phyloP scores from a whole-genome alignment of 805 yeast genomes.

The Starmerella geochares region DNA sequence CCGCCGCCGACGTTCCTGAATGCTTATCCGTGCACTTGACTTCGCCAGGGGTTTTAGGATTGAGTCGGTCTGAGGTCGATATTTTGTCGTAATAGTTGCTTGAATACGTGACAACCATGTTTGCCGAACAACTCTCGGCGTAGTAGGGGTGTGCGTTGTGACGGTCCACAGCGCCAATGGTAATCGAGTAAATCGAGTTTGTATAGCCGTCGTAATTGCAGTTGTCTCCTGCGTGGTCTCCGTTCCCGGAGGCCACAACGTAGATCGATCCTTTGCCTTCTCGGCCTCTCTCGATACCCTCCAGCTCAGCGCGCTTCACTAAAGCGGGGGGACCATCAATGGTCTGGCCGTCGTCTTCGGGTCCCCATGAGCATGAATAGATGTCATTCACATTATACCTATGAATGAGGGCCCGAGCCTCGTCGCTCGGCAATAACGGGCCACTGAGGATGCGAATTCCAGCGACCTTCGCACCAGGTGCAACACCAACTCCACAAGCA shows the following conservation, averaged over 20 bases:
- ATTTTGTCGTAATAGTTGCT: slow-evolving; percentile 86
- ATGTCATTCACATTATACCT: slow-evolving; percentile 79
- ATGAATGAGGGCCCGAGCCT: slow-evolving; percentile 77
- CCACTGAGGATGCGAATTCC: slow-evolving; percentile 87
- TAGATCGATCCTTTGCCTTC: slow-evolving; percentile 71
- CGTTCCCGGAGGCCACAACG: slow-evolving; percentile 95
- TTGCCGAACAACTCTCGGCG: slow-evolving; percentile 90
- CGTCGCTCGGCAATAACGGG: slow-evolving; percentile 70
- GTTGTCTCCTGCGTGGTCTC: slow-evolving; percentile 70
- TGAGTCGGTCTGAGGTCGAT: slow-evolving; percentile 50
- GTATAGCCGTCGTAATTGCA: slow-evolving; percentile 98
- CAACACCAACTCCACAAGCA: slow-evolving; percentile 95
- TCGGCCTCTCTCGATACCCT: slow-evolving; percentile 77
- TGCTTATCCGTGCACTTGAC: slow-evolving; percentile 57
- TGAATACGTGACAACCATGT: slow-evolving; percentile 83
- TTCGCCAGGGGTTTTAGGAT: slow-evolving; percentile 16
- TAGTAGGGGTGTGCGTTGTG: slow-evolving; percentile 79
- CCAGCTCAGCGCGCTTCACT: slow-evolving; percentile 72
- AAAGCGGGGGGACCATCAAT: slow-evolving; percentile 74
- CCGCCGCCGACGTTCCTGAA: slow-evolving; percentile 98
- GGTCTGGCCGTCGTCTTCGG: slow-evolving; percentile 80
- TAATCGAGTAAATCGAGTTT: slow-evolving; percentile 85
- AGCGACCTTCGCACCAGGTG: slow-evolving; percentile 71
- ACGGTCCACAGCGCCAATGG: slow-evolving; percentile 88
- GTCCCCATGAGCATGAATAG: slow-evolving; percentile 98